A percentile compares a stretch with the other conserved stretches of the same genome.
phyloP scores from a whole-genome alignment of 2,329 filamentous ascomycete species.

The Sporothrix pseudoabietina region DNA sequence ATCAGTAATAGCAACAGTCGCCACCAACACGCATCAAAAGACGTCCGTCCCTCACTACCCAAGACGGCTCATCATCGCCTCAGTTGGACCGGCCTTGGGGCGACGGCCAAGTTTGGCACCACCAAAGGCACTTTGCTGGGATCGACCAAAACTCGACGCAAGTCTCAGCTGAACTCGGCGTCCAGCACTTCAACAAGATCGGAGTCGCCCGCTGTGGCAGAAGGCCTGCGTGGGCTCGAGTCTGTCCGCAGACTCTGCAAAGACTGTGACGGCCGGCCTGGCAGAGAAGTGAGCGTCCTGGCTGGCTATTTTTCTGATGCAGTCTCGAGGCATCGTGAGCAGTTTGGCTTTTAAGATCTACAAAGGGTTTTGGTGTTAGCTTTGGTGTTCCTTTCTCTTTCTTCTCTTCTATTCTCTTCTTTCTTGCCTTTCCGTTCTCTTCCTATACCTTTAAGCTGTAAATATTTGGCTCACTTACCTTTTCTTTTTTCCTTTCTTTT shows the following conservation, averaged over 20 bases:
- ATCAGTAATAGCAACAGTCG: no score
- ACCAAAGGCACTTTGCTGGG: slow-evolving; percentile 33
- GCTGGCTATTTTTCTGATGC: slow-evolving; percentile 37
- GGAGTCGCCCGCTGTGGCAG: background rate
- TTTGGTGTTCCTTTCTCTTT: background rate
- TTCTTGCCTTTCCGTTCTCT: background rate
- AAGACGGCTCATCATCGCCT: slow-evolving; percentile 41
- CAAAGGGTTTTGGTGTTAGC: no score
- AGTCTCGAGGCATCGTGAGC: slow-evolving; percentile 26
- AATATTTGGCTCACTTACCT: background rate
- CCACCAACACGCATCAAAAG: background rate
- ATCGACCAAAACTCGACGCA: slow-evolving; percentile 9
- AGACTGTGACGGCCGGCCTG: slow-evolving; percentile 41
- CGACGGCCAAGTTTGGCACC: slow-evolving; percentile 37
- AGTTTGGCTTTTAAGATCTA: slow-evolving; percentile 16
- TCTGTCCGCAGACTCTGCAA: slow-evolving; percentile 42
- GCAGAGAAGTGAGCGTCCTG: slow-evolving; percentile 42
- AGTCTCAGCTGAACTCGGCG: background rate
- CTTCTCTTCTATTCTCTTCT: background rate
- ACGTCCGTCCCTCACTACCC: slow-evolving; percentile 6
- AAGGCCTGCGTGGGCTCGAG: slow-evolving; percentile 41
- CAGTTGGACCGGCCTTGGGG: slow-evolving; percentile 48
- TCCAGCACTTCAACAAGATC: background rate
- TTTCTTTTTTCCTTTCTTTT: background rate
- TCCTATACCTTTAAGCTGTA: background rate